Percentiles rank a stretch among this genome's conserved stretches.
Evolutionary conservation across 2,329 filamentous ascomycete genomes (phyloP).

Genomic region (Rachicladosporium sp.): DNA sequence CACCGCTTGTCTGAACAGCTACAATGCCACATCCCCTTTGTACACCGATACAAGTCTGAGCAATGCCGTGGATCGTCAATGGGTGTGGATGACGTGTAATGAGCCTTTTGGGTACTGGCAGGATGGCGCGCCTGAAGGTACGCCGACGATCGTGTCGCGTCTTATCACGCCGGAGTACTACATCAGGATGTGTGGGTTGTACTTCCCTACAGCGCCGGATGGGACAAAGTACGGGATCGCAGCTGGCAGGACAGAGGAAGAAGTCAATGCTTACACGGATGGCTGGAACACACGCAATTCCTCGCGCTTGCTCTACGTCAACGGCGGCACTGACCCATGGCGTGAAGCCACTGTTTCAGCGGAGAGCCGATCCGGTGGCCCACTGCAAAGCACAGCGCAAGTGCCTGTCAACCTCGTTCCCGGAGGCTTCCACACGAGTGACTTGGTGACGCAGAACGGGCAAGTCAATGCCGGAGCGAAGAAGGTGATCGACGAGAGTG

Average conservation of each 20-base stretch:
- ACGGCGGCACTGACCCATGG: constrained; percentile 51
- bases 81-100: constrained; percentile 52
- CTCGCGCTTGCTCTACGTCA: constrained; percentile 45
- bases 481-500: constrained; percentile 37
- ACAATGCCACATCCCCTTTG: constrained; percentile 37
- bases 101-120: constrained; percentile 50
- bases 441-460: constrained; percentile 37
- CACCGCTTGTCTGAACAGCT: constrained; percentile 41
- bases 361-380: constrained; percentile 42
- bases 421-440: constrained; percentile 44
- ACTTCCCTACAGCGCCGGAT: constrained; percentile 39
- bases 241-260: constrained; percentile 34
- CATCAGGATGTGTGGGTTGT: constrained; percentile 42
- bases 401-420: constrained; percentile 43
- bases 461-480: constrained; percentile 35
- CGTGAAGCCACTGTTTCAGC: constrained; percentile 41
- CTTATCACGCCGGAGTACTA: constrained; percentile 41
- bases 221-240: constrained; percentile 39
- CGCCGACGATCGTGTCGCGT: constrained; percentile 40
- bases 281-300: constrained; percentile 42
- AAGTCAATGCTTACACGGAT: constrained; percentile 42
- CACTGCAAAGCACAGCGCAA: constrained; percentile 34
- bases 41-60: constrained; percentile 38
- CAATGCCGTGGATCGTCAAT: constrained; percentile 41
- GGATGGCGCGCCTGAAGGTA: constrained; percentile 36